Percentiles rank a stretch among this genome's conserved stretches.
Evolutionary conservation across 305 asterid genomes (phyloP).

Genomic region (Ilex paraguariensis): DNA sequence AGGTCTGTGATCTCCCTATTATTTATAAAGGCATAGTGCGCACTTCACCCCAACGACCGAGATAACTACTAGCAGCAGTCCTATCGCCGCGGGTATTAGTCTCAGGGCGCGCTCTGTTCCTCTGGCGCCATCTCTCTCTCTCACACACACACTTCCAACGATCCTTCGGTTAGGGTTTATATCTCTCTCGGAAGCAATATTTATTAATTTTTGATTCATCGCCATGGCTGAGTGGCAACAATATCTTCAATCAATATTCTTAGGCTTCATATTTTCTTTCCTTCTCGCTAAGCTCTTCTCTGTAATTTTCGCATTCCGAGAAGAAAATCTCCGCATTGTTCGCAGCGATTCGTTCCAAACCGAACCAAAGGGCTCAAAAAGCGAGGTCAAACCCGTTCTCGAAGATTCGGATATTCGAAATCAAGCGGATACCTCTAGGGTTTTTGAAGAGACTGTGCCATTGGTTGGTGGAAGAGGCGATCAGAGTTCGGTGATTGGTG

Average conservation of each 20-base stretch:
- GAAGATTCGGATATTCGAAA: constrained; percentile 9
- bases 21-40: no score
- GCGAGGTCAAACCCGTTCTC: constrained; percentile 11
- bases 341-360: constrained; percentile 36
- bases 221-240: constrained; percentile 82
- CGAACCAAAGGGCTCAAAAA: constrained; percentile 7
- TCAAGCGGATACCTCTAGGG: constrained; percentile 5
- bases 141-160: no score
- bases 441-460: constrained; percentile 20
- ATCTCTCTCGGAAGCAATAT: no score
- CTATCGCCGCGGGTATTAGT: no score
- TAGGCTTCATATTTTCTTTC: constrained; percentile 79
- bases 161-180: no score
- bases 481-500: constrained; percentile 1
- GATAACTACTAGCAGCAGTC: no score
- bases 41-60: no score
- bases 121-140: background rate
- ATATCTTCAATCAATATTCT: constrained; percentile 51
- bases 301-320: constrained; percentile 81
- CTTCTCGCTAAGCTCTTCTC: constrained; percentile 88
- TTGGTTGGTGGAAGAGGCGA: constrained; percentile 13
- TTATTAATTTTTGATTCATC: no score
- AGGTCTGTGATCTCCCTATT: no score
- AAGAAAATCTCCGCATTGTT: constrained; percentile 73
- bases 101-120: no score